phyloP scores from a whole-genome alignment of 2,329 filamentous ascomycete genomes.

The Lachnellula cervina region DNA sequence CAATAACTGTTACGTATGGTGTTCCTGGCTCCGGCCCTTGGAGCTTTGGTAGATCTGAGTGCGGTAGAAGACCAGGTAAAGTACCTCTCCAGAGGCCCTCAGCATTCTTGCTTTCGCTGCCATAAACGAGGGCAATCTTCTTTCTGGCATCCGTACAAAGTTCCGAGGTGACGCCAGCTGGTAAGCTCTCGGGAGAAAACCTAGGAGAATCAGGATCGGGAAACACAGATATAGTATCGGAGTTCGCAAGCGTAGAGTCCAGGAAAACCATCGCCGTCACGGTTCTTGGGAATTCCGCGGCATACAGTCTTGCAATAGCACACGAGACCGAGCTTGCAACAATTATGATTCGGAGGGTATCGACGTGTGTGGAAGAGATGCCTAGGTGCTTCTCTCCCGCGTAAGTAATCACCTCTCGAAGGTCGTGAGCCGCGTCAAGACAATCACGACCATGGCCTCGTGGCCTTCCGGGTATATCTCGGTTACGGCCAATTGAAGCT shows the following conservation, averaged over 20 bases:
- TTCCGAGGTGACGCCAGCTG: neutral
- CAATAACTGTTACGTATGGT: slow-evolving; percentile 5
- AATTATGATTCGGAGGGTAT: slow-evolving; percentile 16
- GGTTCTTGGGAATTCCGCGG: slow-evolving; percentile 23
- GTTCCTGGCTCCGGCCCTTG: slow-evolving; percentile 8
- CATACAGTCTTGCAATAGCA: slow-evolving; percentile 28
- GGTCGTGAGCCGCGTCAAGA: slow-evolving; percentile 17
- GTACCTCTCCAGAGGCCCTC: slow-evolving; percentile 25
- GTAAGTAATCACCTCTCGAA: slow-evolving; percentile 19
- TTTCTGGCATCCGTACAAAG: neutral
- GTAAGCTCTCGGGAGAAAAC: neutral
- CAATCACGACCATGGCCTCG: slow-evolving; percentile 23
- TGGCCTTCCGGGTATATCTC: slow-evolving; percentile 18
- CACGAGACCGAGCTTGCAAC: slow-evolving; percentile 27
- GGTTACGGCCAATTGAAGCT: neutral
- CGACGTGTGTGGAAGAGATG: neutral
- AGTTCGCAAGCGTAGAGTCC: slow-evolving; percentile 26
- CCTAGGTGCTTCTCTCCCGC: slow-evolving; percentile 6
- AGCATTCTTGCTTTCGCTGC: slow-evolving; percentile 9
- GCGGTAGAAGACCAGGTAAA: slow-evolving; percentile 21
- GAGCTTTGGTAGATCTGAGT: slow-evolving; percentile 22
- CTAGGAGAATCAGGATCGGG: slow-evolving; percentile 21
- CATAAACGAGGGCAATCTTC: slow-evolving; percentile 12
- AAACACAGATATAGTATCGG: slow-evolving; percentile 21
- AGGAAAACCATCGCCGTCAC: slow-evolving; percentile 26